These are phyloP conservation scores for Nannizziopsis barbatae DNA, from an alignment of 2,329 filamentous ascomycete species.

Conservation along the genomic window DNA sequence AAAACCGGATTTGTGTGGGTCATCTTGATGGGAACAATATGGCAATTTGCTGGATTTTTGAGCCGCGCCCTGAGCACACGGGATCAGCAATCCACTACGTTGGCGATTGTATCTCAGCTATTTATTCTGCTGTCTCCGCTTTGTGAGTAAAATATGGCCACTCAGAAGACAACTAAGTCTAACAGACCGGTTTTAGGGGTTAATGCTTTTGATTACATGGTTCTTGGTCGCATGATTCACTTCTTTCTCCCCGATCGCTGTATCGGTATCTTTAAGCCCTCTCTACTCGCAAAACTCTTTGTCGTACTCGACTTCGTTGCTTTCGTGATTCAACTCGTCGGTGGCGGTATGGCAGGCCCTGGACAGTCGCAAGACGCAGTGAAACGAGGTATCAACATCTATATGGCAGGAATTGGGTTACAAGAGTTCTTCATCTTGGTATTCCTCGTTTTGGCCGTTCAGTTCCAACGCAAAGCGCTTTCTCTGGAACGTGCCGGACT, in stretches of 20 bases:
- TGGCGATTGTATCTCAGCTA: slow-evolving; percentile 11
- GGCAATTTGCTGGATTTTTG: slow-evolving; percentile 12
- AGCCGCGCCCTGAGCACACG: slow-evolving; percentile 8
- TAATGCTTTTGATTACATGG: slow-evolving; percentile 40
- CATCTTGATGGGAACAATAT: slow-evolving; percentile 11
- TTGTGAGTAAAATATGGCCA: slow-evolving; percentile 17
- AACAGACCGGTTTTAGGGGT: slow-evolving; percentile 19
- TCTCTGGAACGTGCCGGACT: slow-evolving; percentile 26
- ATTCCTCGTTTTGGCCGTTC: slow-evolving; percentile 40
- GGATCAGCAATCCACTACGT: slow-evolving; percentile 6
- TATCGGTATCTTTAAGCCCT: slow-evolving; percentile 29
- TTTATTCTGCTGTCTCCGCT: slow-evolving; percentile 36
- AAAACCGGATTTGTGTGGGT: slow-evolving; percentile 15
- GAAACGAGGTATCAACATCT: slow-evolving; percentile 38
- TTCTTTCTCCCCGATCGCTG: slow-evolving; percentile 31
- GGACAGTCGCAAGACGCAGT: slow-evolving; percentile 20
- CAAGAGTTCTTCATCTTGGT: slow-evolving; percentile 44
- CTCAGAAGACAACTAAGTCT: slow-evolving; percentile 3
- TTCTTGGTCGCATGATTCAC: slow-evolving; percentile 37
- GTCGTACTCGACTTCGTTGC: slow-evolving; percentile 36
- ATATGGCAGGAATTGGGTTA: slow-evolving; percentile 38
- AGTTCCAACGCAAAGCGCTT: slow-evolving; percentile 38
- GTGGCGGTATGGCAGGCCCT: slow-evolving; percentile 27
- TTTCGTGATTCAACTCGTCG: slow-evolving; percentile 37
- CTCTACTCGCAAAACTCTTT: slow-evolving; percentile 33